Base-by-base conservation (phyloP, 805 yeast species). In the Saturnispora saitoi region DNA sequence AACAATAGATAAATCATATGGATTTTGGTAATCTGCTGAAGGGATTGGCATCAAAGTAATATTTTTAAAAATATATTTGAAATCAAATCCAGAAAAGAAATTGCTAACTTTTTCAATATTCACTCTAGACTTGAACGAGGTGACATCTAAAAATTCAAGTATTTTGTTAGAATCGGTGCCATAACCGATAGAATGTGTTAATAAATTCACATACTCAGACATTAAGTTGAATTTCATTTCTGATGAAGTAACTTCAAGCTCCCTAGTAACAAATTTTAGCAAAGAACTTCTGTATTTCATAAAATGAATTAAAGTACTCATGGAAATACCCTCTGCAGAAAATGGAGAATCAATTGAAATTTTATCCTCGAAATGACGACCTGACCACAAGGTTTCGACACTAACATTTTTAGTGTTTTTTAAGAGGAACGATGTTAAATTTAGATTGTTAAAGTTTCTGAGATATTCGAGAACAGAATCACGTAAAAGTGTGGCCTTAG, bases 231-330 rank as follows among this genome's bases (percentile, higher is more conserved):
- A 57, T 7, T 34, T 19, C 38, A 17, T n/a, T 34, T 34, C 38
- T 17, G 14, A 34, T 9, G 14, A 69, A 12, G 77, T 68, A 48
- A 73, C 73, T 59, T 84, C 89, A n/a, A 91, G 70, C 54, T 88
- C 95, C 47, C 83, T 65, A 15, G 90, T 76, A 51, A 87, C 65
- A 56, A 80, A 78, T 53, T 84, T 85, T 22, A 87, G 66, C 12
- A 83, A 66, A 17, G 72, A 67, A 39, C 79, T 73, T 57, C 95
- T 73, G 53, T 77, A 81, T 37, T 69, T 72, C 45, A 83, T 72
- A 54, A 86, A 83, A 1, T 80, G 70, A 28, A 79, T 65, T 43
- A 87, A 69, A 0, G 91, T 70, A 31, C 80, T 76, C 51, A 74
- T 65, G 36, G 75, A 65, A 4, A 60, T 60, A 20, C 70, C 67